phyloP scores from a whole-genome alignment of 2,329 filamentous ascomycete species.

The Fulvia fulva region DNA sequence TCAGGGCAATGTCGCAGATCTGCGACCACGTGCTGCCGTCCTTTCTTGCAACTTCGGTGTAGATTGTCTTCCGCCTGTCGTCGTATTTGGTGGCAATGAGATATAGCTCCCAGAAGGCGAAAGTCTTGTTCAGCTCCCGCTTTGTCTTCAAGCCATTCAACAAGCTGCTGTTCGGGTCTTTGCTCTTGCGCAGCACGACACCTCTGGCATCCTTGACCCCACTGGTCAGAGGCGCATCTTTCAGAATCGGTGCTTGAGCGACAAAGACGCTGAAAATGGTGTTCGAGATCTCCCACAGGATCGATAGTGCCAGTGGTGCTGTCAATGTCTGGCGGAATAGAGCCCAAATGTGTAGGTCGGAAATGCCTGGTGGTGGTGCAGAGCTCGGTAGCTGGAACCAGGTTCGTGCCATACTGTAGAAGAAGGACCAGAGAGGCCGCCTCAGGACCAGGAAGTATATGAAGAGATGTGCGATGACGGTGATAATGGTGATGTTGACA shows the following conservation, averaged over 20 bases:
- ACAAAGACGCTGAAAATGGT: constrained; percentile 76
- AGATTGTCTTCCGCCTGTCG: constrained; percentile 75
- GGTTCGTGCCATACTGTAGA: constrained; percentile 65
- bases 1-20: constrained; percentile 65
- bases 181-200: constrained; percentile 25
- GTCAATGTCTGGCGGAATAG: constrained; percentile 31
- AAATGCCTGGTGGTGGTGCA: constrained; percentile 56
- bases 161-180: constrained; percentile 83
- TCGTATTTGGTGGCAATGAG: constrained; percentile 72
- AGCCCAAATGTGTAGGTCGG: constrained; percentile 11
- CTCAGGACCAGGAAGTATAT: constrained; percentile 64
- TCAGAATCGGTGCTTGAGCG: constrained; percentile 76
- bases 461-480: background rate
- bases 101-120: constrained; percentile 87
- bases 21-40: constrained; percentile 80
- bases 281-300: constrained; percentile 76
- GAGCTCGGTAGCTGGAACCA: constrained; percentile 71
- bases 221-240: constrained; percentile 73
- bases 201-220: constrained; percentile 60
- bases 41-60: constrained; percentile 76
- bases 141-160: constrained; percentile 79
- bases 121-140: constrained; percentile 73
- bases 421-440: constrained; percentile 62
- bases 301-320: constrained; percentile 64
- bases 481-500: constrained; percentile 31